These are phyloP conservation scores for Abrus precatorius DNA, from an alignment of 306 rosid genomes.

Conservation along the genomic window DNA sequence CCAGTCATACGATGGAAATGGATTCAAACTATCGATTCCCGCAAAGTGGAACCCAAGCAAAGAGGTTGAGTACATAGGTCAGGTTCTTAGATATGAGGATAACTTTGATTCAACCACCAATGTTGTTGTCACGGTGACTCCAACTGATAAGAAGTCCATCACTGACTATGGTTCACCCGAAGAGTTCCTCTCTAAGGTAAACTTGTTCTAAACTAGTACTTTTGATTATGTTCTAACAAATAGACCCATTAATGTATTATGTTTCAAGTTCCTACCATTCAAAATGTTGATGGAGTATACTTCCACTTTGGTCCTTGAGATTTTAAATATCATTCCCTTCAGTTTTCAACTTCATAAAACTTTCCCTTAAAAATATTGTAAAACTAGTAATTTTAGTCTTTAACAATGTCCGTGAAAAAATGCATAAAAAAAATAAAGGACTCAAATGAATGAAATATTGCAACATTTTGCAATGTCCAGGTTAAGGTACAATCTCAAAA, in stretches of 20 bases:
- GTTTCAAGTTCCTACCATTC: background rate
- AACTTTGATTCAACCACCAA: constrained; percentile 82
- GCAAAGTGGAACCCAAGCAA: constrained; percentile 97
- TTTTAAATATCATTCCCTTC: too few species aligned
- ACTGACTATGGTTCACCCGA: constrained; percentile 88
- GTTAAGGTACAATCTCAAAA: too few species aligned
- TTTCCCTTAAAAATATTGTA: too few species aligned
- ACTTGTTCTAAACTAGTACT: background rate
- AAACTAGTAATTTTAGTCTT: too few species aligned
- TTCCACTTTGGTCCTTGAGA: too few species aligned
- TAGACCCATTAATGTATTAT: background rate
- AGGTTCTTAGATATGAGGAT: constrained; percentile 91
- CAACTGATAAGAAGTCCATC: constrained; percentile 88
- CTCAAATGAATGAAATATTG: too few species aligned
- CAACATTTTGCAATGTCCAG: too few species aligned
- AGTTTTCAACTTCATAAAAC: too few species aligned
- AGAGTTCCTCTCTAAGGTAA: constrained; percentile 77
- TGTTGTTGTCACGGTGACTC: constrained; percentile 69
- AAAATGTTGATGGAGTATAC: background rate
- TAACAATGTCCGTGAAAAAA: too few species aligned
- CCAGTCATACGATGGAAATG: constrained; percentile 76
- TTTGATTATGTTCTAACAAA: background rate
- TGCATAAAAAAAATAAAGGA: too few species aligned
- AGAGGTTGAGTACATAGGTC: constrained; percentile 85
- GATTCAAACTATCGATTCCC: constrained; percentile 86